Evolutionary conservation across 1,284 basidiomycete genomes (phyloP), one percentile per base, ranked within the genome.

Genomic region (Microbotryum saponariae): DNA sequence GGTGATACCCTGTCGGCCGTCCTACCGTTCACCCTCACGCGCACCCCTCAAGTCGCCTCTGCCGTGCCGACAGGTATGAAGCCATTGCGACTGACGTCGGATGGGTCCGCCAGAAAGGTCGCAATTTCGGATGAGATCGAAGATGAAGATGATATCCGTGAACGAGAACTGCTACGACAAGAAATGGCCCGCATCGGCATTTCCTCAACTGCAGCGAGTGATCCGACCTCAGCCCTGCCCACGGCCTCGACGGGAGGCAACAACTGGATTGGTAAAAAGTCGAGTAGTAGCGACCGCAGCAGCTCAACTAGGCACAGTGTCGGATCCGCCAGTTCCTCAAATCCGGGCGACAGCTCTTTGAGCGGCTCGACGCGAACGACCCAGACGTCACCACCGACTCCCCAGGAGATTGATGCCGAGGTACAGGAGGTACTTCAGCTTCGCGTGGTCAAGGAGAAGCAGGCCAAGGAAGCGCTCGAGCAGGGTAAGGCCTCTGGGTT

Each of bases 91-190:
- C 65, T 70, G 14, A 50, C 59, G 6, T 31, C 47, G 8, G 62
- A 58, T 29, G 48, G 49, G 47, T 42, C 46, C 31, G 58, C 49
- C 37, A 58, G 64, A 31, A 61, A 56, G 54, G 44, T 65, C 9
- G 51, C 57, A 44, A 60, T 56, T 16, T 37, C 10, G 5, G 61
- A 67, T 49, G 71, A 72, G 47, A 42, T 42, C 37, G 37, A 42
- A 18, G 71, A 72, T 54, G 71, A 72, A 33, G 71, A 72, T 47
- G 71, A 72, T 50, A 54, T 56, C 3, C 53, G 61, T 23, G 63
- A 61, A 53, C 57, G 62, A 9, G 70, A 64, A 45, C 50, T 60
- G 23, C 54, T 70, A 23, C 54, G 60, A 12, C 25, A 33, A 44
- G 61, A 68, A 48, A 63, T 70, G 61, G 55, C 59, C 14, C 55